Conservation (phyloP, 441 rosid genomes). For the Euphorbia schlechtendalii region DNA sequence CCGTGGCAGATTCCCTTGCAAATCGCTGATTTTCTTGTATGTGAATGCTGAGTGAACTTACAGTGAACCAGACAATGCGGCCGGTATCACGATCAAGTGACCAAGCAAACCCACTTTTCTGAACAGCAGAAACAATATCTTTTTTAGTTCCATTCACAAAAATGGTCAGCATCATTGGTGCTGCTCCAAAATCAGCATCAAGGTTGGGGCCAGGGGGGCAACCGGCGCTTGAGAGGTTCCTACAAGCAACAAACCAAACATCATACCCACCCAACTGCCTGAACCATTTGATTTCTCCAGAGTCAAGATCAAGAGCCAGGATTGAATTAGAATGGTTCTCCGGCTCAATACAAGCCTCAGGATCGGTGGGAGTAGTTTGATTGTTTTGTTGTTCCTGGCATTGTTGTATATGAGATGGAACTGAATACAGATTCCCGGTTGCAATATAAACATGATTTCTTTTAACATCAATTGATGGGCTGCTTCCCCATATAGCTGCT, state of each 20-base stretch:
- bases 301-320: constrained; percentile 23
- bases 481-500: constrained; percentile 42
- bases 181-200: constrained; percentile 43
- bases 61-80: constrained; percentile 32
- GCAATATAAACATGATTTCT: constrained; percentile 36
- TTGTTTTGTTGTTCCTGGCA: constrained; percentile 39
- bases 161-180: constrained; percentile 28
- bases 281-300: constrained; percentile 33
- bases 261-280: constrained; percentile 38
- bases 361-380: constrained; percentile 26
- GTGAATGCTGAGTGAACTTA: constrained; percentile 11
- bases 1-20: too few relatives aligned
- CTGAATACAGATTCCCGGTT: constrained; percentile 40
- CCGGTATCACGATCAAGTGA: constrained; percentile 27
- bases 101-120: constrained; percentile 39
- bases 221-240: constrained; percentile 24
- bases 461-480: constrained; percentile 27
- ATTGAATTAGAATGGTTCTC: constrained; percentile 32
- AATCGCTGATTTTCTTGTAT: too few relatives aligned
- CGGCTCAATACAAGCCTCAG: constrained; percentile 32
- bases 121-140: constrained; percentile 29
- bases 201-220: constrained; percentile 41
- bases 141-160: neutral
- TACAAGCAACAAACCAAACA: constrained; percentile 32
- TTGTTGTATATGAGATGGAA: constrained; percentile 24